A percentile compares a stretch with the other conserved stretches of the same genome.
These are phyloP conservation scores for Cladosporium sphaerospermum DNA, from an alignment of 2,329 filamentous ascomycete genomes.

Conservation along the genomic window DNA sequence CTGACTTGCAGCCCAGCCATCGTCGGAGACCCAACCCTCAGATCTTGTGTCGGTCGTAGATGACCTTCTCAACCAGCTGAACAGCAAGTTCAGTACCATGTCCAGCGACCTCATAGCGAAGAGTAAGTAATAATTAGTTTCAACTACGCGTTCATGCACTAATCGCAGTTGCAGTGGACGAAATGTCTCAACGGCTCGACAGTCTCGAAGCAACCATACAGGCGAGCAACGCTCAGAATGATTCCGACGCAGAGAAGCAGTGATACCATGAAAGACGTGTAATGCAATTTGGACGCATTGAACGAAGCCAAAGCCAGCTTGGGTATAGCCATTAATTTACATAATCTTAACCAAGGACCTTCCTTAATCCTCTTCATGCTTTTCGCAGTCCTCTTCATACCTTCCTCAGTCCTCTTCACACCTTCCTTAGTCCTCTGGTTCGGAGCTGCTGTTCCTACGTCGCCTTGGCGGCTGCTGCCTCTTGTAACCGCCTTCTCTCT, in stretches of 20 bases:
- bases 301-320: no score
- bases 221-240: slow-evolving; percentile 40
- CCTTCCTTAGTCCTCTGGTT: not conserved
- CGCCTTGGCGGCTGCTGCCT: not conserved
- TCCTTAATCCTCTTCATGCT: no score
- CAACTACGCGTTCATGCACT: not conserved
- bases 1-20: not conserved
- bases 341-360: no score
- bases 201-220: slow-evolving; percentile 70
- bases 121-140: slow-evolving; percentile 51
- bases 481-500: slow-evolving; percentile 5
- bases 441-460: slow-evolving; percentile 12
- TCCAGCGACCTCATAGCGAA: slow-evolving; percentile 85
- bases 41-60: slow-evolving; percentile 77
- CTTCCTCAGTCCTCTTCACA: no score
- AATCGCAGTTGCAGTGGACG: slow-evolving; percentile 63
- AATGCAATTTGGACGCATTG: no score
- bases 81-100: slow-evolving; percentile 76
- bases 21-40: slow-evolving; percentile 42
- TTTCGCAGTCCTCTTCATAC: not conserved
- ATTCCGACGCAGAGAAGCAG: slow-evolving; percentile 10
- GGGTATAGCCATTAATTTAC: no score
- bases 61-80: slow-evolving; percentile 76
- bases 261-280: not conserved
- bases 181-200: slow-evolving; percentile 83